A percentile compares a stretch with the other conserved stretches of the same genome.
phyloP scores from a whole-genome alignment of 2,329 filamentous ascomycete genomes.

The Colletotrichum kahawae region DNA sequence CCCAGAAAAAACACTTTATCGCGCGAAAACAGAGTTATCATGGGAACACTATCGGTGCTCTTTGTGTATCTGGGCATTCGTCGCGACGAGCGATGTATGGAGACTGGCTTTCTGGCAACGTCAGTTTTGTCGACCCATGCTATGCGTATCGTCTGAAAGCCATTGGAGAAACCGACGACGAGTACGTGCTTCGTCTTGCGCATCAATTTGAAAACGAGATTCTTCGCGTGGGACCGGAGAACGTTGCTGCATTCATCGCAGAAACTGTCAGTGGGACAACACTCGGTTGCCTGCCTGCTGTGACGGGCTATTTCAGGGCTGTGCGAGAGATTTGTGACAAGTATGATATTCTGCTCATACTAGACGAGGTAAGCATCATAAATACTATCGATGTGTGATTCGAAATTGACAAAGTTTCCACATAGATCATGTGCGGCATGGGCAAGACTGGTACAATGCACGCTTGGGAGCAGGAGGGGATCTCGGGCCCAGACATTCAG shows the following conservation, averaged over 20 bases:
- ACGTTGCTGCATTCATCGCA: conserved; percentile 51
- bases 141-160: neutral
- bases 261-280: conserved; percentile 54
- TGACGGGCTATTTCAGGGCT: conserved; percentile 57
- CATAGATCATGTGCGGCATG: conserved; percentile 64
- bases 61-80: conserved; percentile 40
- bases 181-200: conserved; percentile 39
- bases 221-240: conserved; percentile 45
- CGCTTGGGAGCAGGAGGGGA: conserved; percentile 48
- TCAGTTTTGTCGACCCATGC: neutral
- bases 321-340: conserved; percentile 58
- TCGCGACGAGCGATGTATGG: conserved; percentile 28
- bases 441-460: conserved; percentile 66
- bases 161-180: conserved; percentile 36
- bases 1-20: conserved; percentile 43
- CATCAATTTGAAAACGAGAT: conserved; percentile 49
- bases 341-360: conserved; percentile 57
- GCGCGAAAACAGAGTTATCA: conserved; percentile 50
- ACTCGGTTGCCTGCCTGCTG: conserved; percentile 54
- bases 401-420: neutral
- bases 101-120: neutral
- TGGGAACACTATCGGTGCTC: conserved; percentile 51
- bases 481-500: conserved; percentile 56
- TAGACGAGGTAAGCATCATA: conserved; percentile 37
- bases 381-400: neutral